Percentiles rank a stretch among this genome's conserved stretches.
Conservation (phyloP, 345 rosid species). For the Eucalyptus decipiens region DNA sequence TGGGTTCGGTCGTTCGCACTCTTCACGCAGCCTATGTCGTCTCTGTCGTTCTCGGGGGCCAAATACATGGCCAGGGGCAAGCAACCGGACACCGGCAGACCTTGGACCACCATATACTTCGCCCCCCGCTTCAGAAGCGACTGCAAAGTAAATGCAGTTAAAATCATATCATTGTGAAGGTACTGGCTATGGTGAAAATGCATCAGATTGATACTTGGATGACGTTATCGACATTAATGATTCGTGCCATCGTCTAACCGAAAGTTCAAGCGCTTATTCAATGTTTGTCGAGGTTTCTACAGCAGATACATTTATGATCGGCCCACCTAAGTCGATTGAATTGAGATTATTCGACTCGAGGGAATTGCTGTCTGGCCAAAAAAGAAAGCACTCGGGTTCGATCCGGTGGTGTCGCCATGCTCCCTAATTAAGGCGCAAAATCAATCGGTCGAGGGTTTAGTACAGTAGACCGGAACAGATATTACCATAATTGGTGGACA, state of each 20-base stretch:
- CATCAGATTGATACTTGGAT: not conserved
- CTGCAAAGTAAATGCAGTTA: constrained; percentile 15
- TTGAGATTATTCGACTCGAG: not conserved
- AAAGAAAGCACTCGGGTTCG: not conserved
- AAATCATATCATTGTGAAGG: not conserved
- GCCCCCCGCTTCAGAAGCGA: constrained; percentile 59
- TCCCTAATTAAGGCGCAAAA: not conserved
- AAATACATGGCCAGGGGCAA: constrained; percentile 56
- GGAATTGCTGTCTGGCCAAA: not conserved
- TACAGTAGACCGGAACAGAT: not conserved
- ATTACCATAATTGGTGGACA: not conserved
- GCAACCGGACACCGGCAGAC: constrained; percentile 72
- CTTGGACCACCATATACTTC: constrained; percentile 65
- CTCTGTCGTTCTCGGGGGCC: constrained; percentile 49
- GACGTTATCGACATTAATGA: not conserved
- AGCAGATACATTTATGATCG: not conserved
- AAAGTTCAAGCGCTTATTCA: not conserved
- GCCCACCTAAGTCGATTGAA: not conserved
- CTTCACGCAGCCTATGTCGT: constrained; percentile 64
- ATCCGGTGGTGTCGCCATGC: not conserved
- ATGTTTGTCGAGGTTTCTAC: not conserved
- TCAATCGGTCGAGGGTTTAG: not conserved
- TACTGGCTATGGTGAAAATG: not conserved
- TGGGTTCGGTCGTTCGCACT: constrained; percentile 44
- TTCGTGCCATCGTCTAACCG: not conserved